Percentiles rank a stretch among this genome's conserved stretches.
These are phyloP conservation scores for Conticribra weissflogii DNA, from an alignment of 108 stramenopile genomes.

Conservation along the genomic window DNA sequence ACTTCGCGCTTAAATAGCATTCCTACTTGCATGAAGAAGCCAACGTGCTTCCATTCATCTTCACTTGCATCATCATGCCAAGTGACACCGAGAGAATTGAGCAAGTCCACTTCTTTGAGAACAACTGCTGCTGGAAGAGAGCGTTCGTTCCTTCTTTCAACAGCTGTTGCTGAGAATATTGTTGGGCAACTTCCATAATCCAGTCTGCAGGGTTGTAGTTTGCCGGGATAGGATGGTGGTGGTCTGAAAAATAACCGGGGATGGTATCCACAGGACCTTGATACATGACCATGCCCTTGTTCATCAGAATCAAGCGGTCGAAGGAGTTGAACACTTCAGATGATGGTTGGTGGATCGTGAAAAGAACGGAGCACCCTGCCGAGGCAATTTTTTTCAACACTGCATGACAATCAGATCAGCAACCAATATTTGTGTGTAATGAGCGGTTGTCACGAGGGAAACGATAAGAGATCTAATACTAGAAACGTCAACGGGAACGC, in stretches of 20 bases:
- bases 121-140: constrained; percentile 42
- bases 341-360: constrained; percentile 92
- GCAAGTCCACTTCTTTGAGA: constrained; percentile 42
- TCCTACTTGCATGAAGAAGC: constrained; percentile 49
- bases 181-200: constrained; percentile 76
- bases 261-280: constrained; percentile 59
- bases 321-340: constrained; percentile 85
- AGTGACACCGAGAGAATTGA: constrained; percentile 38
- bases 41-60: constrained; percentile 45
- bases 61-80: constrained; percentile 19
- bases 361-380: constrained; percentile 78
- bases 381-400: constrained; percentile 86
- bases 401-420: too few species aligned
- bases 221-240: constrained; percentile 64
- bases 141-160: constrained; percentile 48
- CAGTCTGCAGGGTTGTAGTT: constrained; percentile 85
- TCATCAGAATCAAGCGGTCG: constrained; percentile 69
- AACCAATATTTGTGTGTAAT: too few species aligned
- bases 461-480: too few species aligned
- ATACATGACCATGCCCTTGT: constrained; percentile 78
- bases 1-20: constrained; percentile 69
- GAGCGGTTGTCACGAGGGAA: too few species aligned
- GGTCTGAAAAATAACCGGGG: constrained; percentile 52
- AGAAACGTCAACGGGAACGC: too few species aligned
- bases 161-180: constrained; percentile 49